phyloP scores from a whole-genome alignment of 306 rosid species.

The Amphicarpaea edgeworthii region DNA sequence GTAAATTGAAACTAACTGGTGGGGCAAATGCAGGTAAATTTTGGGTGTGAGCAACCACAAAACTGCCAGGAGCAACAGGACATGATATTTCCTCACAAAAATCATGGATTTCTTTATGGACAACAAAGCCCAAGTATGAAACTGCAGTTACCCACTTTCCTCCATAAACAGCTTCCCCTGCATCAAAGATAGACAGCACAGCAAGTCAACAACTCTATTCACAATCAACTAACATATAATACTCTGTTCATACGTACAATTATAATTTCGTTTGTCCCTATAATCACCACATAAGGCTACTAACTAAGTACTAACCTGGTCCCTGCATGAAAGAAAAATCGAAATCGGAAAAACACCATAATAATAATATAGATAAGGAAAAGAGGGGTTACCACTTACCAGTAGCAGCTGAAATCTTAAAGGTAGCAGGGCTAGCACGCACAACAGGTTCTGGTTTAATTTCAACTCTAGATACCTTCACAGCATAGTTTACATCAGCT shows the following conservation, averaged over 20 bases:
- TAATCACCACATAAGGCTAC: background rate
- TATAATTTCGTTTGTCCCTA: background rate
- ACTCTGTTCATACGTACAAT: too few species aligned
- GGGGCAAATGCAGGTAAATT: background rate
- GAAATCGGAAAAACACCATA: background rate
- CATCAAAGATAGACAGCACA: background rate
- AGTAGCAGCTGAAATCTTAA: slow-evolving; percentile 7
- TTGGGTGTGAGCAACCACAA: slow-evolving; percentile 1
- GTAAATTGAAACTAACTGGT: slow-evolving; percentile 6
- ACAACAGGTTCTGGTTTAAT: background rate
- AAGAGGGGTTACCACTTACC: background rate
- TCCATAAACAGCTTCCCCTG: background rate
- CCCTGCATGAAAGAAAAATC: background rate
- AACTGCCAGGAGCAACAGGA: slow-evolving; percentile 6
- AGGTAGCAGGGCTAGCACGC: background rate
- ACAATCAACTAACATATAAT: too few species aligned
- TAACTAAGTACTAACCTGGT: too few species aligned
- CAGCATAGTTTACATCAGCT: background rate
- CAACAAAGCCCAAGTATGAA: background rate
- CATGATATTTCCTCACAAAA: background rate
- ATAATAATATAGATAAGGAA: background rate
- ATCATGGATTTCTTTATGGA: background rate
- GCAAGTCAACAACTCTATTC: too few species aligned
- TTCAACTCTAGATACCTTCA: background rate
- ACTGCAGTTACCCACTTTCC: background rate